A percentile compares a stretch with the other conserved stretches of the same genome.
Evolutionary conservation across 805 yeast genomes (phyloP).

Genomic region (Wickerhamomyces mucosus): DNA sequence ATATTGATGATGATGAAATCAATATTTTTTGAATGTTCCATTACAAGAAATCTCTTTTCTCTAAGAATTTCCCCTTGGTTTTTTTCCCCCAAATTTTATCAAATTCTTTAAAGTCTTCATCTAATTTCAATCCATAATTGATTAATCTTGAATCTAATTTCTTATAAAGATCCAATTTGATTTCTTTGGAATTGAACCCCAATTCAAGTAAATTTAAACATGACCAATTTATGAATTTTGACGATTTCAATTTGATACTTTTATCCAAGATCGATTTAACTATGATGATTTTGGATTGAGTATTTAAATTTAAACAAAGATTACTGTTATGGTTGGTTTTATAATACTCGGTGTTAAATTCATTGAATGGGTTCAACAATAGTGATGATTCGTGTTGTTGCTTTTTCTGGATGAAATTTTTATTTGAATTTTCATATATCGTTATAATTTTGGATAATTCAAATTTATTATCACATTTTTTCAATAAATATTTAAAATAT

Average conservation of each 20-base stretch:
- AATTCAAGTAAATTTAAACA: neutral
- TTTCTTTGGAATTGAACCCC: neutral
- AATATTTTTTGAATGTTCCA: too few relatives aligned
- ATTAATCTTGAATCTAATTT: neutral
- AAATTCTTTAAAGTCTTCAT: neutral
- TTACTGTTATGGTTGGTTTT: too few relatives aligned
- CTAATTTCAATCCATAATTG: neutral
- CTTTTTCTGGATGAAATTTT: too few relatives aligned
- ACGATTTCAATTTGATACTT: neutral
- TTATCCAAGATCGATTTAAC: neutral
- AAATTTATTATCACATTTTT: neutral
- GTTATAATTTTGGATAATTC: neutral
- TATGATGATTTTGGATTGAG: neutral
- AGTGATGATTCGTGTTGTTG: too few relatives aligned
- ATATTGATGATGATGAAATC: too few relatives aligned
- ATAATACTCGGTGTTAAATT: too few relatives aligned
- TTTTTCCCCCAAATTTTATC: neutral
- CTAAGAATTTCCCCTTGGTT: neutral
- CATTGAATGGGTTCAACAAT: too few relatives aligned
- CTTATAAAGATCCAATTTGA: neutral
- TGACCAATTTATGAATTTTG: neutral
- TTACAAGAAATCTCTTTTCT: neutral
- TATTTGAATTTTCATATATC: neutral
- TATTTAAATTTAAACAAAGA: too few relatives aligned
- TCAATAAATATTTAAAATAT: neutral